These are phyloP conservation scores for Adansonia digitata DNA, from an alignment of 345 rosid species.

Conservation along the genomic window DNA sequence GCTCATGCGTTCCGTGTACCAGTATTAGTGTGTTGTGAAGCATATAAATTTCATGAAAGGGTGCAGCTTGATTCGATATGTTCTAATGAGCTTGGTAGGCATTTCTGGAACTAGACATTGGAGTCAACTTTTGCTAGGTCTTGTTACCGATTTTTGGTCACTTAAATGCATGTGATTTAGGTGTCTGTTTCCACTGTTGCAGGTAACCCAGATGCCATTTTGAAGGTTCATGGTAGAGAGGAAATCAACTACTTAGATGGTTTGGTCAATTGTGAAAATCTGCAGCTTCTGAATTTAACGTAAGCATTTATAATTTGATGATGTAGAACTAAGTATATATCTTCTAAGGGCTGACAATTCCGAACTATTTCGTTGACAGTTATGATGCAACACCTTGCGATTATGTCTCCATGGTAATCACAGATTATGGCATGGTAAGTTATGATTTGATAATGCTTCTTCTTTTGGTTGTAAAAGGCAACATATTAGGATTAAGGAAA, in stretches of 20 bases:
- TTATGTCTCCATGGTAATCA: slow-evolving; percentile 2
- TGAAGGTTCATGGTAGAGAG: slow-evolving; percentile 63
- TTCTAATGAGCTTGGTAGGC: slow-evolving; percentile 88
- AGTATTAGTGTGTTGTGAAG: slow-evolving; percentile 92
- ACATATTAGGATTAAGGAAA: not conserved
- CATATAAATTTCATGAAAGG: slow-evolving; percentile 92
- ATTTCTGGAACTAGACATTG: slow-evolving; percentile 5
- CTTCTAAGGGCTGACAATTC: slow-evolving; percentile 5
- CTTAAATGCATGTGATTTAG: slow-evolving; percentile 2
- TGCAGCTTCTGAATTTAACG: slow-evolving; percentile 79
- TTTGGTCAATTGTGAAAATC: slow-evolving; percentile 46
- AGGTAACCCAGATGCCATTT: slow-evolving; percentile 91
- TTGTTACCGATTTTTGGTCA: not conserved
- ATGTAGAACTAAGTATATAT: not conserved
- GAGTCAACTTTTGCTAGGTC: not conserved
- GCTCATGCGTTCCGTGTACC: slow-evolving; percentile 82
- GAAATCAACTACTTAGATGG: slow-evolving; percentile 58
- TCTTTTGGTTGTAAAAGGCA: not conserved
- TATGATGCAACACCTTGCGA: slow-evolving; percentile 93
- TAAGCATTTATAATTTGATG: slow-evolving; percentile 28
- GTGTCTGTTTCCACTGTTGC: slow-evolving; percentile 15
- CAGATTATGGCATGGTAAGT: slow-evolving; percentile 57
- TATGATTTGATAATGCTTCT: not conserved
- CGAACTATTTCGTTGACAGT: slow-evolving; percentile 36
- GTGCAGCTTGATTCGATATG: slow-evolving; percentile 96